Conservation (phyloP, 495 filamentous ascomycete genomes). For the Glutinoglossum americanum region DNA sequence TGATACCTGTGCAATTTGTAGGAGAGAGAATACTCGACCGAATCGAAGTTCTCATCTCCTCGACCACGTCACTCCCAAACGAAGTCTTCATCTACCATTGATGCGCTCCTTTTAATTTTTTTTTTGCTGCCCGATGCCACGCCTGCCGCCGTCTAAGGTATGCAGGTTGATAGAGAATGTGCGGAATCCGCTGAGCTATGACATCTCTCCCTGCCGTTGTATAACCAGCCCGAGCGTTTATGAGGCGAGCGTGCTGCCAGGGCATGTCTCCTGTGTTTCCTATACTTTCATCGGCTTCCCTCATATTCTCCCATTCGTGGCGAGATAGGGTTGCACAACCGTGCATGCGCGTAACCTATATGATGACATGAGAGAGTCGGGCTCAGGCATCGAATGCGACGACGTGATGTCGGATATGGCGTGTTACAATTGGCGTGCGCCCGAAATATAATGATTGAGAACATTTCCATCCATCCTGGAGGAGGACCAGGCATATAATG, state of each 20-base stretch:
- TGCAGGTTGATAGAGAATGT: background rate
- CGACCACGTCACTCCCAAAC: background rate
- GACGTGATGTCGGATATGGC: background rate
- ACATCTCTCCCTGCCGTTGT: background rate
- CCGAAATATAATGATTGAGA: background rate
- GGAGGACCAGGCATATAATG: background rate
- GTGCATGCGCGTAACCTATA: background rate
- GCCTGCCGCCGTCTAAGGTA: background rate
- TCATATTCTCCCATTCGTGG: background rate
- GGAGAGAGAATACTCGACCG: background rate
- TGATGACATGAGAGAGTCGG: background rate
- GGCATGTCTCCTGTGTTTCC: background rate
- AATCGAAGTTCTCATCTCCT: background rate
- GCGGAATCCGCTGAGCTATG: background rate
- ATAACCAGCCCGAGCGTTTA: background rate
- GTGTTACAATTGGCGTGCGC: background rate
- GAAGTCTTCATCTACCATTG: background rate
- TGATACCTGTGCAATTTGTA: background rate
- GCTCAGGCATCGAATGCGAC: background rate
- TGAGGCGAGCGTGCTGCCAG: background rate
- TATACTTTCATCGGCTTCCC: background rate
- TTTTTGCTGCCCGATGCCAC: background rate
- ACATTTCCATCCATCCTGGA: background rate
- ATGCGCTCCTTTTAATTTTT: background rate
- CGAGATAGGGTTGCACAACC: background rate